Evolutionary conservation across 2,329 filamentous ascomycete genomes (phyloP).

Genomic region (Claviceps sp.): DNA sequence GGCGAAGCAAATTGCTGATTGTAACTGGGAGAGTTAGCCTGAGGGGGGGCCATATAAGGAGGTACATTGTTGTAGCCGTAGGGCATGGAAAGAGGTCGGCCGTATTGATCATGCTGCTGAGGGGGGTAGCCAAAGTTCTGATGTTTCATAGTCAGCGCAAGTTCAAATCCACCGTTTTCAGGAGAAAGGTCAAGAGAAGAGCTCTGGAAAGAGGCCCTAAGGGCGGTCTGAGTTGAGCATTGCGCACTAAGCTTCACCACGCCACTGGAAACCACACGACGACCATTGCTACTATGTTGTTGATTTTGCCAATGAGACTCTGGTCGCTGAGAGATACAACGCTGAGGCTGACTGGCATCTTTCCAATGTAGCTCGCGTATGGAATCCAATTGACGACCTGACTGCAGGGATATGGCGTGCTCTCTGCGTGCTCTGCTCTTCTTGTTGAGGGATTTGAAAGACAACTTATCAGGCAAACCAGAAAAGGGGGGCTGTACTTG

Average conservation of each 20-base stretch:
- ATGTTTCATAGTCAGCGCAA: slow-evolving; percentile 54
- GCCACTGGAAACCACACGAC: slow-evolving; percentile 11
- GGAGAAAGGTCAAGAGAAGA: slow-evolving; percentile 49
- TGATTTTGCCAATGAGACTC: slow-evolving; percentile 21
- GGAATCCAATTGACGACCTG: slow-evolving; percentile 24
- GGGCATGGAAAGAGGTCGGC: slow-evolving; percentile 23
- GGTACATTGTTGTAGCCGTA: slow-evolving; percentile 34
- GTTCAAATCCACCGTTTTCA: slow-evolving; percentile 57
- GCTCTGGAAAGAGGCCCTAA: slow-evolving; percentile 5
- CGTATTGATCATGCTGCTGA: slow-evolving; percentile 25
- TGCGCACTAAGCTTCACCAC: slow-evolving; percentile 1
- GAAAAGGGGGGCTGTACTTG: slow-evolving; percentile 42
- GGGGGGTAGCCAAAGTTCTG: slow-evolving; percentile 51
- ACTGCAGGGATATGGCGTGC: slow-evolving; percentile 30
- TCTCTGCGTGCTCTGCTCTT: slow-evolving; percentile 34
- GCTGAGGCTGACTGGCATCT: slow-evolving; percentile 24
- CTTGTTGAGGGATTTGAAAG: slow-evolving; percentile 28
- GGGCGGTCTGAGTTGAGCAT: slow-evolving; percentile 1
- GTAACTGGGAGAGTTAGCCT: slow-evolving; percentile 36
- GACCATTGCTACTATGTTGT: slow-evolving; percentile 9
- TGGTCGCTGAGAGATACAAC: slow-evolving; percentile 33
- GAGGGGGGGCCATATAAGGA: slow-evolving; percentile 34
- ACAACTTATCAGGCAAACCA: slow-evolving; percentile 19
- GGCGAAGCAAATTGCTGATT: slow-evolving; percentile 31
- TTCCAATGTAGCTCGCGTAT: slow-evolving; percentile 20